Evolutionary conservation across 352 stramenopile species (phyloP).

Genomic region (Phytophthora fragariaefolia): DNA sequence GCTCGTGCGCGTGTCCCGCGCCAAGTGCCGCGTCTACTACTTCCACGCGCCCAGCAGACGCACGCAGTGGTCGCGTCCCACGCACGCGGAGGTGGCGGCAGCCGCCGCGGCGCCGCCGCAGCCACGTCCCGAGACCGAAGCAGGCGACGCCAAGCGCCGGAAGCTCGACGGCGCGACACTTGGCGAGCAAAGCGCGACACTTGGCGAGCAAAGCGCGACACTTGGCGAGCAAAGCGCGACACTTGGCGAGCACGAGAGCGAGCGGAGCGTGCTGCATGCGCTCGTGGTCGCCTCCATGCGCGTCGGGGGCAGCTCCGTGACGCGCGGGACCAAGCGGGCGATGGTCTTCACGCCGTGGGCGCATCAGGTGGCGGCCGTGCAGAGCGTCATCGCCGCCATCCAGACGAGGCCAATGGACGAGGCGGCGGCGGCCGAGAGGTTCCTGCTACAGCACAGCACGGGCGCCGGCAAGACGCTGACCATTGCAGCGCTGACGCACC

Average conservation of each 20-base stretch:
- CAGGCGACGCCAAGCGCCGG: conserved; percentile 16
- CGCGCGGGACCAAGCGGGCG: conserved; percentile 30
- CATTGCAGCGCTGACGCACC: conserved; percentile 72
- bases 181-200: conserved; percentile 20
- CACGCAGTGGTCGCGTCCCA: conserved; percentile 70
- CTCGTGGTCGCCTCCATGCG: conserved; percentile 66
- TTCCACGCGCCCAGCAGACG: conserved; percentile 53
- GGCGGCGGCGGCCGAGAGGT: conserved; percentile 37
- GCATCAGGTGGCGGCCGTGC: conserved; percentile 68
- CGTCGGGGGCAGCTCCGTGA: conserved; percentile 45
- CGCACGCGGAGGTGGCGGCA: conserved; percentile 14
- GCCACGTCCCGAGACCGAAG: background rate
- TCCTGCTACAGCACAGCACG: conserved; percentile 84
- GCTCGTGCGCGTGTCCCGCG: conserved; percentile 71
- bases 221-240: conserved; percentile 16
- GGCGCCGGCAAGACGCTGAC: conserved; percentile 84
- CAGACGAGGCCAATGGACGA: conserved; percentile 28
- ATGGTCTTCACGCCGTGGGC: conserved; percentile 63
- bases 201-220: conserved; percentile 20
- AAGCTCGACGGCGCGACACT: conserved; percentile 25
- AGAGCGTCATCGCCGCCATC: conserved; percentile 59
- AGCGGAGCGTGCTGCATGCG: conserved; percentile 19
- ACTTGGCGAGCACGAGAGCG: conserved; percentile 20
- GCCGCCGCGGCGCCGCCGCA: background rate
- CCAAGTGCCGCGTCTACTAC: conserved; percentile 79